These are phyloP conservation scores for Beauveria australis DNA, from an alignment of 2,329 filamentous ascomycete species.

Conservation along the genomic window DNA sequence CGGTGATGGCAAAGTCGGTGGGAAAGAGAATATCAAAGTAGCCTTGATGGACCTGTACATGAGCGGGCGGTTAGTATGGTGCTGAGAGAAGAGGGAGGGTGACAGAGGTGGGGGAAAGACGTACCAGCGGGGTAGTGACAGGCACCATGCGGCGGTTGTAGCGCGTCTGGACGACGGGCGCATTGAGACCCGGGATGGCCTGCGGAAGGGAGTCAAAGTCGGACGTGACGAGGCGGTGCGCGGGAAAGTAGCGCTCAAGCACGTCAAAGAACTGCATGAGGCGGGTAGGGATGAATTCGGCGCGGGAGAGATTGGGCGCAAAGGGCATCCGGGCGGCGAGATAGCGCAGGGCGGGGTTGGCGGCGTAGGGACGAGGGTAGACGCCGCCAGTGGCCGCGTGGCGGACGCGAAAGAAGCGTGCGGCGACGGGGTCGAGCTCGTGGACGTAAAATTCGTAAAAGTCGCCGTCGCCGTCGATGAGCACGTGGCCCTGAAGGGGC, in stretches of 20 bases:
- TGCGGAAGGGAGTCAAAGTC: conserved; percentile 87
- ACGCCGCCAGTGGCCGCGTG: conserved; percentile 62
- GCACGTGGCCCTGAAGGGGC: conserved; percentile 79
- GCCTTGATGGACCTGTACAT: conserved; percentile 76
- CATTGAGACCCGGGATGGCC: conserved; percentile 75
- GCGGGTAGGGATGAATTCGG: conserved; percentile 90
- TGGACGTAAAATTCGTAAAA: conserved; percentile 91
- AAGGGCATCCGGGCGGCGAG: conserved; percentile 61
- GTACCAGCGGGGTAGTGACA: conserved; percentile 80
- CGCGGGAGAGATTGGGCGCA: conserved; percentile 64
- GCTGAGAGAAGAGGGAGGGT: not conserved
- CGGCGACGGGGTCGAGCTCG: conserved; percentile 71
- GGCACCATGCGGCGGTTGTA: conserved; percentile 82
- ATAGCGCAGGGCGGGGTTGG: conserved; percentile 47
- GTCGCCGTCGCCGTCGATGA: conserved; percentile 78
- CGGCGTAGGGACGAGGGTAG: conserved; percentile 54
- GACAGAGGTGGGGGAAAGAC: conserved; percentile 21
- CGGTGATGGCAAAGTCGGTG: conserved; percentile 85
- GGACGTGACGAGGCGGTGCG: conserved; percentile 77
- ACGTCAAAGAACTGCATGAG: conserved; percentile 97
- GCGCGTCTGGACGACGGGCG: conserved; percentile 91
- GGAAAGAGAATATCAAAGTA: conserved; percentile 99
- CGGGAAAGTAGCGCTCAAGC: conserved; percentile 78
- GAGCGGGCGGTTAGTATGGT: not conserved
- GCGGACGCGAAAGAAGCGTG: conserved; percentile 76